phyloP scores from a whole-genome alignment of 2,329 filamentous ascomycete genomes.

The Phialemoniopsis sp. region DNA sequence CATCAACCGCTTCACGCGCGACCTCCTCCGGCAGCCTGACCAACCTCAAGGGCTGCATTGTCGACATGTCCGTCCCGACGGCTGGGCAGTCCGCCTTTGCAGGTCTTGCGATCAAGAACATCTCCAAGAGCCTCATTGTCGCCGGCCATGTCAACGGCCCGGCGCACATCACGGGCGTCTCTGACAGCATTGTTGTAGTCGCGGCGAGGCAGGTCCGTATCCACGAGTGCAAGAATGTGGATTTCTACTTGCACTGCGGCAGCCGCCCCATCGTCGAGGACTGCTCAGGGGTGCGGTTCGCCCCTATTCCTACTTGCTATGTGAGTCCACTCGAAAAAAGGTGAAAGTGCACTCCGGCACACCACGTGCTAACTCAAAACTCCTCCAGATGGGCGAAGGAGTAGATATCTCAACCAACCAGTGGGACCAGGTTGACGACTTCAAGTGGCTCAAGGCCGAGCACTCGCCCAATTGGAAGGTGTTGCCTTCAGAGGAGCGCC shows the following conservation, averaged over 20 bases:
- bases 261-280: conserved; percentile 94
- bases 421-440: conserved; percentile 92
- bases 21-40: conserved; percentile 72
- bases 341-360: conserved; percentile 9
- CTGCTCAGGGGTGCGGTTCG: conserved; percentile 74
- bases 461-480: conserved; percentile 85
- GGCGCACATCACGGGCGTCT: conserved; percentile 74
- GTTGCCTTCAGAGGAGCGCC: conserved; percentile 54
- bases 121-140: conserved; percentile 68
- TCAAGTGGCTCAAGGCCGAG: conserved; percentile 90
- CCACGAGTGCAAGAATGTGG: conserved; percentile 77
- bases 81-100: conserved; percentile 62
- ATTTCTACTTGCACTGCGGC: conserved; percentile 76
- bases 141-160: conserved; percentile 76
- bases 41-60: conserved; percentile 64
- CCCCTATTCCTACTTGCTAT: conserved; percentile 65
- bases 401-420: conserved; percentile 49
- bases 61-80: conserved; percentile 74
- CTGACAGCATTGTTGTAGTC: conserved; percentile 72
- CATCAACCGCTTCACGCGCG: conserved; percentile 64
- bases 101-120: conserved; percentile 61
- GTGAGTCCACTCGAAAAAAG: conserved; percentile 43
- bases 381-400: conserved; percentile 17
- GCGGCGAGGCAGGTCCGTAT: conserved; percentile 86
- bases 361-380: conserved; percentile 14